Evolutionary conservation across 768 basidiomycete genomes (phyloP).

Genomic region (Coprinopsis strossmayeri): DNA sequence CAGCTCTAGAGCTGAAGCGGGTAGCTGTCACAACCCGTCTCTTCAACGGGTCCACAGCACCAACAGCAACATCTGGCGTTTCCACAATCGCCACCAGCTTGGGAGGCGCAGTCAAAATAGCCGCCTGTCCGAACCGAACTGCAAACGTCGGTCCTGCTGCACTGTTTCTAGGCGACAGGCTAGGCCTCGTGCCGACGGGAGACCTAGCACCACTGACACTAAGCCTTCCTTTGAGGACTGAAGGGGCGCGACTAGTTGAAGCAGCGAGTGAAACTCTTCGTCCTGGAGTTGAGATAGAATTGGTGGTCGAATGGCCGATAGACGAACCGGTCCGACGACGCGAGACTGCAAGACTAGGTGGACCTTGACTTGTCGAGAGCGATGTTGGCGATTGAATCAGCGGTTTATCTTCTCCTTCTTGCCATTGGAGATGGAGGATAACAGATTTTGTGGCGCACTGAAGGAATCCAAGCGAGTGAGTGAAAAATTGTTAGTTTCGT

Average conservation of each 20-base stretch:
- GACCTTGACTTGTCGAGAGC: conserved; percentile 21
- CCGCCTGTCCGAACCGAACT: conserved; percentile 58
- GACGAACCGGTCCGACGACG: conserved; percentile 44
- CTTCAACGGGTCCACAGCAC: conserved; percentile 81
- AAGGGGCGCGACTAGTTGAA: conserved; percentile 14
- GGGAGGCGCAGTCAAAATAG: conserved; percentile 79
- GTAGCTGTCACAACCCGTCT: conserved; percentile 83
- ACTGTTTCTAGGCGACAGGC: conserved; percentile 35
- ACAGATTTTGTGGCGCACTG: conserved; percentile 87
- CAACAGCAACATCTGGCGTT: conserved; percentile 85
- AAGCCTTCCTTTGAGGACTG: conserved; percentile 30
- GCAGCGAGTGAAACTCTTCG: conserved; percentile 31
- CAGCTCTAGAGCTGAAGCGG: conserved; percentile 75
- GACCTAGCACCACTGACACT: conserved; percentile 33
- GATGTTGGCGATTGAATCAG: conserved; percentile 17
- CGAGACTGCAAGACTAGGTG: conserved; percentile 18
- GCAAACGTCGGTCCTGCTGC: conserved; percentile 26
- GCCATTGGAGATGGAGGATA: conserved; percentile 83
- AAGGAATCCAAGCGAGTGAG: background rate
- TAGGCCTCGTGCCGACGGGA: conserved; percentile 37
- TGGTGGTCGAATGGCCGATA: conserved; percentile 46
- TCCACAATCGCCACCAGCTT: conserved; percentile 77
- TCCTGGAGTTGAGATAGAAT: conserved; percentile 30
- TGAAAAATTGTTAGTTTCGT: background rate
- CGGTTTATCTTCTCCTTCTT: conserved; percentile 46